phyloP scores from a whole-genome alignment of 345 rosid genomes.

The Populus simonii region DNA sequence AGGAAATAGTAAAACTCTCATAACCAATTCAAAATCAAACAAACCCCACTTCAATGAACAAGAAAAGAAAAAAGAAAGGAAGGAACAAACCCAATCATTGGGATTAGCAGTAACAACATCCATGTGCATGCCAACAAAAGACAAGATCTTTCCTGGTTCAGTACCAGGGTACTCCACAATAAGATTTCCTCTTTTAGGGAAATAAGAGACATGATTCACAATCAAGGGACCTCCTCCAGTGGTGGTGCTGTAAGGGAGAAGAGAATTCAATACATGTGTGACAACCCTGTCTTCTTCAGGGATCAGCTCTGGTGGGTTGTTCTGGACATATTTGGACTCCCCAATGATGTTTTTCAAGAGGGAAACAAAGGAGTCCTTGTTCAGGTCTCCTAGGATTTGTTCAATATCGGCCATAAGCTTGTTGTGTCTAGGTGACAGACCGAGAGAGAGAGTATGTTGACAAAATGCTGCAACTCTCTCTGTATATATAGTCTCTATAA shows the following conservation, averaged over 20 bases:
- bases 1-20: neutral
- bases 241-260: slow-evolving; percentile 73
- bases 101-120: slow-evolving; percentile 98
- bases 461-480: too few relatives aligned
- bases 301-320: slow-evolving; percentile 92
- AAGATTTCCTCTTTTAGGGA: slow-evolving; percentile 77
- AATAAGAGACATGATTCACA: slow-evolving; percentile 67
- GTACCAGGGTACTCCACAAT: slow-evolving; percentile 97
- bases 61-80: slow-evolving; percentile 4
- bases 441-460: neutral
- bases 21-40: neutral
- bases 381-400: slow-evolving; percentile 53
- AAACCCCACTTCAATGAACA: neutral
- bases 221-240: slow-evolving; percentile 84
- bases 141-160: slow-evolving; percentile 73
- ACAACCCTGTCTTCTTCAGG: slow-evolving; percentile 87
- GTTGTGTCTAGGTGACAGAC: neutral
- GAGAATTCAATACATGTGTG: slow-evolving; percentile 67
- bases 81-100: slow-evolving; percentile 67
- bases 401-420: slow-evolving; percentile 17
- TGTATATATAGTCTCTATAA: too few relatives aligned
- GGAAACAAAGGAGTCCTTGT: slow-evolving; percentile 58
- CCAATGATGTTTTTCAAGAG: slow-evolving; percentile 74
- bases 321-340: slow-evolving; percentile 73
- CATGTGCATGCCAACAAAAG: slow-evolving; percentile 99